A percentile compares a stretch with the other conserved stretches of the same genome.
Evolutionary conservation across 2,329 filamentous ascomycete species (phyloP).

Genomic region (Plectosphaerella plurivora): DNA sequence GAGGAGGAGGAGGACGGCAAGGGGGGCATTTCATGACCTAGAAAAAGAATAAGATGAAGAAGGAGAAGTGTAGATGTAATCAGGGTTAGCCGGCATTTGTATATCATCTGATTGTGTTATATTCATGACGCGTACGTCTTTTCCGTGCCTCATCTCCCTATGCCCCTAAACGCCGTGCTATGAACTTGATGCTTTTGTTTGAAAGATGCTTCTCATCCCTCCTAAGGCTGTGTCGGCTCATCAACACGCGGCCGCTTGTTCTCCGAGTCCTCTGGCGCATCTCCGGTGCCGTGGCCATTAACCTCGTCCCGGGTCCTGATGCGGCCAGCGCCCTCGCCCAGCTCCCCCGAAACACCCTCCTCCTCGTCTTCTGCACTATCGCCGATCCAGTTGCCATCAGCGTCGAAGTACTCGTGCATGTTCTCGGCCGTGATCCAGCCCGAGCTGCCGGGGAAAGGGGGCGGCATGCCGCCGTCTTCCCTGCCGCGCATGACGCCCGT

Average conservation of each 20-base stretch:
- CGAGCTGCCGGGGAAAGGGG: conserved; percentile 66
- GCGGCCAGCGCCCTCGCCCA: conserved; percentile 62
- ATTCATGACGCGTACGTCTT: no score
- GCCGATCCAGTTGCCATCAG: conserved; percentile 72
- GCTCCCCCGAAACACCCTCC: conserved; percentile 39
- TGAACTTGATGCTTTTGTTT: no score
- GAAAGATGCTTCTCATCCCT: no score
- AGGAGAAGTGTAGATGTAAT: no score
- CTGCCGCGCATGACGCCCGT: conserved; percentile 48
- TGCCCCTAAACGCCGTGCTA: no score
- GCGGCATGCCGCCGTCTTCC: conserved; percentile 49
- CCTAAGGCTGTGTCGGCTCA: not conserved
- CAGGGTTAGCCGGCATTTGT: no score
- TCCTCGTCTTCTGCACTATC: conserved; percentile 24
- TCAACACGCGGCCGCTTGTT: conserved; percentile 45
- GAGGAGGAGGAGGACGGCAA: no score
- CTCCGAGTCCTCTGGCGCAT: conserved; percentile 31
- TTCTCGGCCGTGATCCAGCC: conserved; percentile 94
- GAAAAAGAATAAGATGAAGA: no score
- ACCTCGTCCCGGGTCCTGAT: conserved; percentile 49
- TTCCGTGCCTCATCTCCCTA: no score
- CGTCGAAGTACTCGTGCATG: conserved; percentile 77
- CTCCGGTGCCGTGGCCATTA: conserved; percentile 32
- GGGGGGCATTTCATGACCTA: no score
- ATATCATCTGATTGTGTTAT: no score